Base-by-base conservation (phyloP, 164 flowering plant species). In the Stephania japonica region DNA sequence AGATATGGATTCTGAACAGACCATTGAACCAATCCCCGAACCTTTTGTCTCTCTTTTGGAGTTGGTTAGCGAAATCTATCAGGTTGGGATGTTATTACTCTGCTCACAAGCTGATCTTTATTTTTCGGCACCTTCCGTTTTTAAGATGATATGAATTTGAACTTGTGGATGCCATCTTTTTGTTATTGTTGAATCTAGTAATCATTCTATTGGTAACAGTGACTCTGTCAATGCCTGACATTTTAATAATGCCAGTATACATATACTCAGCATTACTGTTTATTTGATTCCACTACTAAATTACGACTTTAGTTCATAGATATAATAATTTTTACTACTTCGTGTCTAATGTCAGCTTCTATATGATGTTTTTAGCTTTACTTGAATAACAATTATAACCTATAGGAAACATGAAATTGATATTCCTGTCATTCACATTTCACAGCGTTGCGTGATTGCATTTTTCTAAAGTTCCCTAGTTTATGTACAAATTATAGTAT, bases 21-120 rank as follows among this genome's bases (percentile, higher is more conserved):
- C 80, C 21, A 25, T 26, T 71, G 89, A 82, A 70, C 47, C 67
- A 21, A 77, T 65, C 19, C 83, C 85, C 69, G 86, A 85, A 65
- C 87, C 97, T 42, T 96, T 93, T 86, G 84, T 93, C 53, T 96
- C 98, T 73, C 87, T 96, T 44, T 75, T 96, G 87, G 98, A 91
- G 79, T 85, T 96, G 85, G 97, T 93, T 74, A 91, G 98, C 79
- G 97, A 93, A 84, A 86, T 96, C 70, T 96, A 93, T 82, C 89
- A 86, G 98, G 99, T 91, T 53, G 2, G 85, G 63, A 47, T 25
- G 27, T 65, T 32, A 25, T 65, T 62, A 18, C 19, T 41, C 59
- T 2, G 18, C 21, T 12, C 42, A 16, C 6, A 49, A 24, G 38
- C 5, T 10, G 56, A 41, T 13, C 25, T 50, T 10, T 72, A n/a